Conservation (phyloP, 805 yeast species). For the Suhomyces prunicola region DNA sequence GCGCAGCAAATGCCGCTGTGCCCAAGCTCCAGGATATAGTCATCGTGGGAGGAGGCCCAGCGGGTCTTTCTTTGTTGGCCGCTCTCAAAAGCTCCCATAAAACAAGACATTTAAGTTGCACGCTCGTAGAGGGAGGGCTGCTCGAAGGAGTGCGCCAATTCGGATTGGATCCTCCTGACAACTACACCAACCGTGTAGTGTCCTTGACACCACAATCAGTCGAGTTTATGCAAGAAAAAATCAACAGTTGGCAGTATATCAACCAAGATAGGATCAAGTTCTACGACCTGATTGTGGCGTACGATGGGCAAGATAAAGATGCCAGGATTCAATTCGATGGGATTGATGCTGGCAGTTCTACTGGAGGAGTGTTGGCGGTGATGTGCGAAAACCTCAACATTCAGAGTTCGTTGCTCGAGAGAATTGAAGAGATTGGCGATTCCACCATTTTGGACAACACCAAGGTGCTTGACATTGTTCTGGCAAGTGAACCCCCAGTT, state of each 20-base stretch:
- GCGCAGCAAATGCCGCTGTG: background rate
- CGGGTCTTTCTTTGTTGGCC: slow-evolving; percentile 83
- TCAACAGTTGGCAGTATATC: slow-evolving; percentile 76
- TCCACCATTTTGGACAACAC: slow-evolving; percentile 55
- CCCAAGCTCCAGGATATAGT: slow-evolving; percentile 55
- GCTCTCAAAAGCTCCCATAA: slow-evolving; percentile 69
- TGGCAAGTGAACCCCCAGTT: slow-evolving; percentile 9
- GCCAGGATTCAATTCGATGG: slow-evolving; percentile 72
- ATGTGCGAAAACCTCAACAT: slow-evolving; percentile 89
- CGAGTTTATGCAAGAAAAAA: slow-evolving; percentile 52
- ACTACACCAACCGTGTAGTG: slow-evolving; percentile 75
- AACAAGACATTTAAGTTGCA: slow-evolving; percentile 57
- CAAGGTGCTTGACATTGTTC: slow-evolving; percentile 56
- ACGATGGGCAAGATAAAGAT: slow-evolving; percentile 69
- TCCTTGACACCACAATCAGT: slow-evolving; percentile 83
- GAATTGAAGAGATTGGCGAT: slow-evolving; percentile 33
- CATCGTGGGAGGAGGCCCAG: slow-evolving; percentile 96
- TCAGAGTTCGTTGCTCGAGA: slow-evolving; percentile 65
- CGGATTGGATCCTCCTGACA: slow-evolving; percentile 39
- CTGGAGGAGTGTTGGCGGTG: slow-evolving; percentile 47
- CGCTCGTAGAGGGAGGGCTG: slow-evolving; percentile 71
- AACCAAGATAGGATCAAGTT: slow-evolving; percentile 68
- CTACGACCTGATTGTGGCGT: slow-evolving; percentile 79
- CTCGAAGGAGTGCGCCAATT: slow-evolving; percentile 52
- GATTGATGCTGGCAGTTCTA: slow-evolving; percentile 21